Evolutionary conservation across 108 stramenopile species (phyloP).

Genomic region (Cyclostephanos tholiformis): DNA sequence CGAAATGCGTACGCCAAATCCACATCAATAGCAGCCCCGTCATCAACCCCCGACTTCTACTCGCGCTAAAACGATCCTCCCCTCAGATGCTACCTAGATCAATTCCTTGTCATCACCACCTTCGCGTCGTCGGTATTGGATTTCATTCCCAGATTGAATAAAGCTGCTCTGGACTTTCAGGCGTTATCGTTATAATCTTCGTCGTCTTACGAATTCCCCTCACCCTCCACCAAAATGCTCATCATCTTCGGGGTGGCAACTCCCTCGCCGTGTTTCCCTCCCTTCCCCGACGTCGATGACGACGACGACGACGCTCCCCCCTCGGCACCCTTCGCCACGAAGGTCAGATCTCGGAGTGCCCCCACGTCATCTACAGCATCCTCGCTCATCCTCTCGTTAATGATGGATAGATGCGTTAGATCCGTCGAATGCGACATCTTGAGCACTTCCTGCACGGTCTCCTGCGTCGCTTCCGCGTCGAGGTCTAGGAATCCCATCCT

Average conservation of each 20-base stretch:
- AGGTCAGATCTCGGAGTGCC: conserved; percentile 63
- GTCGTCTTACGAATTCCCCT: conserved; percentile 3
- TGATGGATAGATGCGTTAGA: conserved; percentile 38
- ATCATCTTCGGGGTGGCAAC: not conserved
- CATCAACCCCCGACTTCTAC: conserved; percentile 6
- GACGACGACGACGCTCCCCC: not conserved
- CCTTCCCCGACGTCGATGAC: not conserved
- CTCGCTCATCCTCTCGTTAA: conserved; percentile 72
- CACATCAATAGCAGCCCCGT: not conserved
- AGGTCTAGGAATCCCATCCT: conserved; percentile 38
- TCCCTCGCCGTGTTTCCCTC: not conserved
- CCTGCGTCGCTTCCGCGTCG: conserved; percentile 30
- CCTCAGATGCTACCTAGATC: not conserved
- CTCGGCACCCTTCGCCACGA: conserved; percentile 9
- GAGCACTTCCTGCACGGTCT: conserved; percentile 30
- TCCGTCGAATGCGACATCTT: conserved; percentile 18
- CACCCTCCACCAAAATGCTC: conserved; percentile 4
- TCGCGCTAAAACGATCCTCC: not conserved
- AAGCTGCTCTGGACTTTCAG: not conserved
- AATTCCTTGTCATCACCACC: not conserved
- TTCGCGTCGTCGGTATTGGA: not conserved
- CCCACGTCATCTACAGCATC: conserved; percentile 73
- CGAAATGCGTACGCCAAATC: conserved; percentile 1
- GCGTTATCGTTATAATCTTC: not conserved
- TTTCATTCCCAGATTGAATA: not conserved